Conservation (phyloP, 129 eudicot species). For the Logfia minima region DNA sequence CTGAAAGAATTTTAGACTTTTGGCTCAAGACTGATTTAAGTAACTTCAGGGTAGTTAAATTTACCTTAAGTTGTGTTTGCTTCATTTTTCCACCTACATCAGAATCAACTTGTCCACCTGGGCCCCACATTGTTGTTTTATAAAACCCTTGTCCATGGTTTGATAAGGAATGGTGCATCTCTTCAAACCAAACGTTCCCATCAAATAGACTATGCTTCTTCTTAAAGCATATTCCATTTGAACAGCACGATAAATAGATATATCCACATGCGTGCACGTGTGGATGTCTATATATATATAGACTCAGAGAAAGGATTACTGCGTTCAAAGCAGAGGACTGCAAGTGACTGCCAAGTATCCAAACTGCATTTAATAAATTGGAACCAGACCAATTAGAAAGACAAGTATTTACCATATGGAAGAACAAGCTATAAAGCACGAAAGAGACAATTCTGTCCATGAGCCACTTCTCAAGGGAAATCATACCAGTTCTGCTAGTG, state of each 20-base stretch:
- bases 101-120: slow-evolving; percentile 20
- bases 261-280: background rate
- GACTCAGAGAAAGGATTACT: background rate
- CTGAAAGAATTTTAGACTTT: too few species aligned
- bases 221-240: slow-evolving; percentile 4
- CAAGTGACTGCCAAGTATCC: slow-evolving; percentile 7
- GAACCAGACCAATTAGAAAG: slow-evolving; percentile 29
- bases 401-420: slow-evolving; percentile 30
- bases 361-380: slow-evolving; percentile 30
- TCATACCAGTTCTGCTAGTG: slow-evolving; percentile 58
- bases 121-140: slow-evolving; percentile 27
- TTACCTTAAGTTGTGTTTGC: background rate
- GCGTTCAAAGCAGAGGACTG: background rate
- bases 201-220: background rate
- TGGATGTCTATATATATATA: background rate
- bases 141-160: slow-evolving; percentile 13
- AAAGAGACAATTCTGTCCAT: slow-evolving; percentile 42
- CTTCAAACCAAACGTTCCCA: slow-evolving; percentile 15
- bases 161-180: slow-evolving; percentile 20
- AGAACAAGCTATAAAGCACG: slow-evolving; percentile 40
- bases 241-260: slow-evolving; percentile 8
- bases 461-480: slow-evolving; percentile 62
- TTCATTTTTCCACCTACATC: slow-evolving; percentile 9
- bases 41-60: background rate
- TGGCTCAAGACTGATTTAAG: too few species aligned